A percentile compares a stretch with the other conserved stretches of the same genome.
Conservation (phyloP, 2,329 filamentous ascomycete genomes). For the Alternaria hordeiaustralica region DNA sequence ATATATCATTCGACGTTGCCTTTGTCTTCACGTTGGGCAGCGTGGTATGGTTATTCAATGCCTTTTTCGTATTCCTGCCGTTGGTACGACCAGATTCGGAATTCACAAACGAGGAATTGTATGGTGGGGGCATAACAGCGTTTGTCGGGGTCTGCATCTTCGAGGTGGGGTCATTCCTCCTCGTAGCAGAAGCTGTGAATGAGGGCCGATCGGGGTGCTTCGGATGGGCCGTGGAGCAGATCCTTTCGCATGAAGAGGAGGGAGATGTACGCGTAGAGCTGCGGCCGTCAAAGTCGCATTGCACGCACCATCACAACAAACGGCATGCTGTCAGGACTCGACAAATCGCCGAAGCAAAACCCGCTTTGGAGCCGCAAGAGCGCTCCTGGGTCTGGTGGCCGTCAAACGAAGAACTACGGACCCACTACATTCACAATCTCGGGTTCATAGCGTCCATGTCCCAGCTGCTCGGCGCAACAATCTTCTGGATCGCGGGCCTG, state of each 20-base stretch:
- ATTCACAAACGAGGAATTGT: conserved; percentile 61
- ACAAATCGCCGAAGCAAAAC: not conserved
- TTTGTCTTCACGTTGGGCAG: conserved; percentile 60
- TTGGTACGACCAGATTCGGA: conserved; percentile 59
- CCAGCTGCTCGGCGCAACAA: conserved; percentile 65
- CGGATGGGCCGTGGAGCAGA: conserved; percentile 69
- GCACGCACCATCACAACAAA: conserved; percentile 50
- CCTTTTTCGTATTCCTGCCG: conserved; percentile 70
- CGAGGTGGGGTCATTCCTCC: conserved; percentile 66
- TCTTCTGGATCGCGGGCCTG: conserved; percentile 71
- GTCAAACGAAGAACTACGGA: conserved; percentile 61
- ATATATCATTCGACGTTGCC: conserved; percentile 64
- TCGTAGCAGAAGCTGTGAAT: conserved; percentile 73
- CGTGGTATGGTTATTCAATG: conserved; percentile 58
- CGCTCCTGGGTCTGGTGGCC: conserved; percentile 66
- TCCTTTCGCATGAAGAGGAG: conserved; percentile 44
- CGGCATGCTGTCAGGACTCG: conserved; percentile 37
- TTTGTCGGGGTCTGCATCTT: conserved; percentile 74
- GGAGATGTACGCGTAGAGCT: conserved; percentile 13
- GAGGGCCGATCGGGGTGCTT: conserved; percentile 70
- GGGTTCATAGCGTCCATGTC: conserved; percentile 67
- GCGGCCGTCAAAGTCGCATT: conserved; percentile 24
- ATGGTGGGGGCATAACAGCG: conserved; percentile 67
- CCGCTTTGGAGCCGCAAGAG: not conserved
- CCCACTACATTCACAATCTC: conserved; percentile 67